Conservation (phyloP, 495 filamentous ascomycete genomes). For the Hypoxylon lenormandii region DNA sequence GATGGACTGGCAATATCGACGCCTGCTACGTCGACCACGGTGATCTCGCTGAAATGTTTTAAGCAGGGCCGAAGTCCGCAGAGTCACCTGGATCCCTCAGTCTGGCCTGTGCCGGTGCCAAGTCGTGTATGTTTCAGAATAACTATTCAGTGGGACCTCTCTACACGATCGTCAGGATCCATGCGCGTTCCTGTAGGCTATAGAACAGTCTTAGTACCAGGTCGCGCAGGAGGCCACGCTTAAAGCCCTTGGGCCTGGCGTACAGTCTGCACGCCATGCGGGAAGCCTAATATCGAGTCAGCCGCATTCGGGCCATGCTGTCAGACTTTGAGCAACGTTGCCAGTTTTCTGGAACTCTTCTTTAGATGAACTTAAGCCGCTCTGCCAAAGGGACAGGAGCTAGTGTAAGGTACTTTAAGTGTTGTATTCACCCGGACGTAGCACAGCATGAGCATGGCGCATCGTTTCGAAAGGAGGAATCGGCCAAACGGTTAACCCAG, state of each 20-base stretch:
- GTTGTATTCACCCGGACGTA: slow-evolving; percentile 37
- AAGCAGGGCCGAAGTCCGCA: slow-evolving; percentile 8
- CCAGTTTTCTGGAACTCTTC: slow-evolving; percentile 40
- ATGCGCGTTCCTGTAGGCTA: slow-evolving; percentile 39
- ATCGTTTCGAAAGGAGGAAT: slow-evolving; percentile 31
- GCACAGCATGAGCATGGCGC: slow-evolving; percentile 31
- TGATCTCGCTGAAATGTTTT: slow-evolving; percentile 31
- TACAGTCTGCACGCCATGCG: slow-evolving; percentile 33
- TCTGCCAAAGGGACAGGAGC: slow-evolving; percentile 1
- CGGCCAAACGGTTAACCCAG: slow-evolving; percentile 30
- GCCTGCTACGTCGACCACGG: slow-evolving; percentile 38
- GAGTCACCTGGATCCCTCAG: slow-evolving; percentile 15
- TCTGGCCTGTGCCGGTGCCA: slow-evolving; percentile 38
- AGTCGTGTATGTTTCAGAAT: slow-evolving; percentile 49
- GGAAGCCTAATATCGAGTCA: slow-evolving; percentile 47
- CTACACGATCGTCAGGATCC: slow-evolving; percentile 50
- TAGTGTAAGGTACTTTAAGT: not conserved
- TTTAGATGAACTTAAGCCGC: slow-evolving; percentile 28
- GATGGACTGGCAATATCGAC: slow-evolving; percentile 44
- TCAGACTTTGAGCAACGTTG: slow-evolving; percentile 36
- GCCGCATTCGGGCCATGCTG: slow-evolving; percentile 39
- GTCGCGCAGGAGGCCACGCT: slow-evolving; percentile 43
- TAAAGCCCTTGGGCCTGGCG: not conserved
- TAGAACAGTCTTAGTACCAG: slow-evolving; percentile 26
- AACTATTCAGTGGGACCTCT: slow-evolving; percentile 34